Percentiles rank a stretch among this genome's conserved stretches.
These are phyloP conservation scores for Coemansia sp. DNA, from an alignment of 192 early-diverging fungal species.

Conservation along the genomic window DNA sequence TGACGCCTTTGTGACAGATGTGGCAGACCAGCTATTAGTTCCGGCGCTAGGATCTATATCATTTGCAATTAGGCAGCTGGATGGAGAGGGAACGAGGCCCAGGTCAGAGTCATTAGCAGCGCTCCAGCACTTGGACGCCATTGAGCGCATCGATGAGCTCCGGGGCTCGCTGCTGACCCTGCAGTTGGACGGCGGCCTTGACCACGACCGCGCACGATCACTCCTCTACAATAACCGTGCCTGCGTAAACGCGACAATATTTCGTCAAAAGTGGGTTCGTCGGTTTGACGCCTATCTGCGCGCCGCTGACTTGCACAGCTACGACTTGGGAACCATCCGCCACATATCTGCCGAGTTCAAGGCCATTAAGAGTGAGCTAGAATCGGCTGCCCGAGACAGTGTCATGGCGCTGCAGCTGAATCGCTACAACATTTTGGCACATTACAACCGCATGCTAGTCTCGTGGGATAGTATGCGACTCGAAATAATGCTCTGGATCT, in stretches of 20 bases:
- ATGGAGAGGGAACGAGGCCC: not conserved
- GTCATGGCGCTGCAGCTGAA: slow-evolving; percentile 27
- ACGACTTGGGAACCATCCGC: not conserved
- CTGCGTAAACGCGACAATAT: slow-evolving; percentile 25
- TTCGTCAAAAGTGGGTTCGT: slow-evolving; percentile 26
- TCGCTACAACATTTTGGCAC: slow-evolving; percentile 31
- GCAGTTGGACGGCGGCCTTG: slow-evolving; percentile 14
- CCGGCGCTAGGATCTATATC: slow-evolving; percentile 25
- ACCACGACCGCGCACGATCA: slow-evolving; percentile 31
- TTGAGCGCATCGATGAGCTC: not conserved
- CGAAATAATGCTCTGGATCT: slow-evolving; percentile 27
- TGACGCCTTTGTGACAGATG: slow-evolving; percentile 17
- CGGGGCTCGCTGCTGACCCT: slow-evolving; percentile 11
- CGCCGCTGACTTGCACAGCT: not conserved
- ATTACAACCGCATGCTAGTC: slow-evolving; percentile 36
- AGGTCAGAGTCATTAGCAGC: not conserved
- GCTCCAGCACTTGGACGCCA: not conserved
- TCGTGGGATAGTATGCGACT: slow-evolving; percentile 36
- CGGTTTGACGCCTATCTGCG: slow-evolving; percentile 13
- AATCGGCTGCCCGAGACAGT: slow-evolving; percentile 24
- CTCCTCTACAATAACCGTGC: slow-evolving; percentile 36
- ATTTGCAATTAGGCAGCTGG: slow-evolving; percentile 31
- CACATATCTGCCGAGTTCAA: not conserved
- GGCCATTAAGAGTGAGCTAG: slow-evolving; percentile 14
- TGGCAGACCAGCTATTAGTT: not conserved